Percentiles rank a stretch among this genome's conserved stretches.
phyloP scores from a whole-genome alignment of 257 asterid genomes.

The Solanum virginianum region DNA sequence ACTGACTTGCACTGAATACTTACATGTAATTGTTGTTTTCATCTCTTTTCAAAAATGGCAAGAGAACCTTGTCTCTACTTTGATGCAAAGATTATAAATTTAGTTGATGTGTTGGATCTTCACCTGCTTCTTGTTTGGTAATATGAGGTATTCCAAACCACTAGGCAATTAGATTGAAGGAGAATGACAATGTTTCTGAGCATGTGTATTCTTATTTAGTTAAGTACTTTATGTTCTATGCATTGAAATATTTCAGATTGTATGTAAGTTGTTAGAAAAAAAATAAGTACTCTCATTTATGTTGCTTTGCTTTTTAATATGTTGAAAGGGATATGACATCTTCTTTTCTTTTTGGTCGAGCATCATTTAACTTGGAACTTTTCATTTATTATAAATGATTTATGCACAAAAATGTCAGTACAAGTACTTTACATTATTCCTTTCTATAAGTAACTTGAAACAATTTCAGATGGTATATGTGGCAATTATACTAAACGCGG shows the following conservation, averaged over 20 bases:
- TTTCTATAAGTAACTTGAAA: background rate
- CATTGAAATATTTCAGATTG: background rate
- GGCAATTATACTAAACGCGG: background rate
- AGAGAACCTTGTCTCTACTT: background rate
- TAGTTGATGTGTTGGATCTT: background rate
- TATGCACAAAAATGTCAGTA: background rate
- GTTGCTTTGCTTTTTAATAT: background rate
- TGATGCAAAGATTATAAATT: background rate
- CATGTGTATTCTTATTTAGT: background rate
- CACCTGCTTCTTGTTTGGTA: background rate
- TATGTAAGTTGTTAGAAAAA: background rate
- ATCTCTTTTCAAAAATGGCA: background rate
- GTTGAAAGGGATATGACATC: no score
- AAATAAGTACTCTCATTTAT: no score
- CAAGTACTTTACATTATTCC: background rate
- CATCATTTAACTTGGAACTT: no score
- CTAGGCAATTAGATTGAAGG: background rate
- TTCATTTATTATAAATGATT: background rate
- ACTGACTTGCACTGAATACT: background rate
- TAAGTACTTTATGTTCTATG: background rate
- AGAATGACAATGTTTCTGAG: background rate
- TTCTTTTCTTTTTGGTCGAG: background rate
- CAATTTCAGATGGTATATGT: background rate
- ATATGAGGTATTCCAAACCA: background rate
- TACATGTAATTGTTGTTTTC: background rate